Evolutionary conservation across 2,329 filamentous ascomycete species (phyloP).

Genomic region (Xylariaceae sp.): DNA sequence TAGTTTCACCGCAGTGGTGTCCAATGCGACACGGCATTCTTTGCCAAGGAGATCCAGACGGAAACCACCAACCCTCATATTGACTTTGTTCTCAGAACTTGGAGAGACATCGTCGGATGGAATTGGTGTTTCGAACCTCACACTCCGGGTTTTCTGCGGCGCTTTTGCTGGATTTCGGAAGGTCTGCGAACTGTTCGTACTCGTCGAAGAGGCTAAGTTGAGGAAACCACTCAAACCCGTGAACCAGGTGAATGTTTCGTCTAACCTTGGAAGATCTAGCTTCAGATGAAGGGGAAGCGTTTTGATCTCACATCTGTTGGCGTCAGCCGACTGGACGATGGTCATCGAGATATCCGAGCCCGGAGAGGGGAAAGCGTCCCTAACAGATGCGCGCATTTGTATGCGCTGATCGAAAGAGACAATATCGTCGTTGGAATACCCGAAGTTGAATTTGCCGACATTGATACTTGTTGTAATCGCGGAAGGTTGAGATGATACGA

Average conservation of each 20-base stretch:
- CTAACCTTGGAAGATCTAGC: conserved; percentile 72
- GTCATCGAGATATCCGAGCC: conserved; percentile 55
- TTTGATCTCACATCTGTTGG: conserved; percentile 56
- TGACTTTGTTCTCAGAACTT: conserved; percentile 59
- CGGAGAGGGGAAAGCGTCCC: conserved; percentile 51
- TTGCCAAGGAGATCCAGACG: conserved; percentile 72
- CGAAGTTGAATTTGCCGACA: conserved; percentile 55
- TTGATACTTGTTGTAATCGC: conserved; percentile 38
- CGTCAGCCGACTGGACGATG: conserved; percentile 41
- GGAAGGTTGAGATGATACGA: conserved; percentile 28
- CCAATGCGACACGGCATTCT: conserved; percentile 66
- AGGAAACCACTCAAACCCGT: conserved; percentile 88
- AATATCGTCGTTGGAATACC: conserved; percentile 58
- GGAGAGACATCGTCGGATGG: conserved; percentile 44
- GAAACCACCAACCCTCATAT: conserved; percentile 71
- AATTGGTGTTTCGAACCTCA: conserved; percentile 53
- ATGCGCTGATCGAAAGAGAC: conserved; percentile 55
- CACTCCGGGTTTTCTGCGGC: conserved; percentile 46
- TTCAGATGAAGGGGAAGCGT: conserved; percentile 73
- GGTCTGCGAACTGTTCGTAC: conserved; percentile 59
- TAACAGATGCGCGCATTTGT: conserved; percentile 55
- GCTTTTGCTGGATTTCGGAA: conserved; percentile 35
- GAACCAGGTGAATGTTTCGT: conserved; percentile 83
- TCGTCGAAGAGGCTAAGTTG: conserved; percentile 79
- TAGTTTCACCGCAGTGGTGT: conserved; percentile 76